phyloP scores from a whole-genome alignment of 345 rosid species.

The Eucalyptus cloeziana region DNA sequence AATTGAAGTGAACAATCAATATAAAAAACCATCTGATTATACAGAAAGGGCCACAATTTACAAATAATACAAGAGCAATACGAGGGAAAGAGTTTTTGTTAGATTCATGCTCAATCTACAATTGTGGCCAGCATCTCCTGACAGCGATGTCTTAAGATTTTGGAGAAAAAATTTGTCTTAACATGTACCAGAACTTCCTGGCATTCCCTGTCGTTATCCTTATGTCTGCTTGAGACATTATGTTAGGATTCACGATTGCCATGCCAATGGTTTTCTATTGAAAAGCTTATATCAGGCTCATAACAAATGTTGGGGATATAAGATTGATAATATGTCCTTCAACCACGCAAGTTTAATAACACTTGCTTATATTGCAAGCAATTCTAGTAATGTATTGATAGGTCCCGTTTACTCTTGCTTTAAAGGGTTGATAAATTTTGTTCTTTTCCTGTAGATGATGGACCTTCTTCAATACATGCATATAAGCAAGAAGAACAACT shows the following conservation, averaged over 20 bases:
- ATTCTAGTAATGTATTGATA: not conserved
- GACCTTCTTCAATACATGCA: not conserved
- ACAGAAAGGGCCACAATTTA: not conserved
- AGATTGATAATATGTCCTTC: not conserved
- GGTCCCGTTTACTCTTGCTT: not conserved
- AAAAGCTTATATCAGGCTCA: not conserved
- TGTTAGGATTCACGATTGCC: not conserved
- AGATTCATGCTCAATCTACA: not conserved
- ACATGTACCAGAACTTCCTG: not conserved
- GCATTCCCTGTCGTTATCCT: not conserved
- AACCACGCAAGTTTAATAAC: not conserved
- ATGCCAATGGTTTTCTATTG: not conserved
- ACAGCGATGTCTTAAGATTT: not conserved
- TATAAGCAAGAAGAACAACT: not conserved
- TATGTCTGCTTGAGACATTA: not conserved
- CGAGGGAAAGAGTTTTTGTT: not conserved
- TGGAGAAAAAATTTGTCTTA: not conserved
- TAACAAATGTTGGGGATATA: not conserved
- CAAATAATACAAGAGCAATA: not conserved
- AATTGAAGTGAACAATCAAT: not conserved
- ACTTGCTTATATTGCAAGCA: not conserved
- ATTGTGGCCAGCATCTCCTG: not conserved
- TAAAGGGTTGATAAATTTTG: not conserved
- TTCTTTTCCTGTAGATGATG: not conserved
- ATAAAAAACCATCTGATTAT: not conserved